Percentiles rank a stretch among this genome's conserved stretches.
Evolutionary conservation across 495 filamentous ascomycete species (phyloP).

Genomic region (Lichenothelia convexa): DNA sequence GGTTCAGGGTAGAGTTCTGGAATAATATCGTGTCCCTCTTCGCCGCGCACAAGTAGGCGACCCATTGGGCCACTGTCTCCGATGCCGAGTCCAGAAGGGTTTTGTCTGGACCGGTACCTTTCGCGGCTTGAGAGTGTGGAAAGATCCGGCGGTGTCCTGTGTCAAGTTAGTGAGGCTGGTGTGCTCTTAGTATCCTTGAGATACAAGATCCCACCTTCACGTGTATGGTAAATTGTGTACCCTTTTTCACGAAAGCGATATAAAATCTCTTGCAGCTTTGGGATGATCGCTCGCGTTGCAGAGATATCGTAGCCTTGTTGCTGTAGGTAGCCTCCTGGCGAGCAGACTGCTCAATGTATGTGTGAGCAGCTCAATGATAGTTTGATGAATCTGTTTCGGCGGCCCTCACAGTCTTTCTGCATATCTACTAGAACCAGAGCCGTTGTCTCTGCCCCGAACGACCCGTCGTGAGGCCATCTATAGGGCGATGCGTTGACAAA

Average conservation of each 20-base stretch:
- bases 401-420: constrained; percentile 47
- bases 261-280: constrained; percentile 19
- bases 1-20: constrained; percentile 37
- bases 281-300: constrained; percentile 34
- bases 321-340: constrained; percentile 37
- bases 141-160: constrained; percentile 43
- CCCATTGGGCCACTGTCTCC: constrained; percentile 44
- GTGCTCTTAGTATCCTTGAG: background rate
- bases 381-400: no score
- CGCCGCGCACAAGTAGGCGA: constrained; percentile 43
- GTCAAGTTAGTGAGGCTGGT: no score
- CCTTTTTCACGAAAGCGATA: constrained; percentile 7
- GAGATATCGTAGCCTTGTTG: constrained; percentile 40
- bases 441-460: constrained; percentile 37
- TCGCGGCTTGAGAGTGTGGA: constrained; percentile 41
- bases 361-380: no score
- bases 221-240: constrained; percentile 48
- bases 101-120: constrained; percentile 33
- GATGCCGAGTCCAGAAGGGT: constrained; percentile 33
- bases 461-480: constrained; percentile 43
- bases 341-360: constrained; percentile 30
- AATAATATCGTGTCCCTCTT: constrained; percentile 43
- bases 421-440: constrained; percentile 55
- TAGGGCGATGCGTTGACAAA: no score
- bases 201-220: constrained; percentile 28